Percentiles rank a stretch among this genome's conserved stretches.
phyloP scores from a whole-genome alignment of 306 rosid species.

The Lupinus albus region DNA sequence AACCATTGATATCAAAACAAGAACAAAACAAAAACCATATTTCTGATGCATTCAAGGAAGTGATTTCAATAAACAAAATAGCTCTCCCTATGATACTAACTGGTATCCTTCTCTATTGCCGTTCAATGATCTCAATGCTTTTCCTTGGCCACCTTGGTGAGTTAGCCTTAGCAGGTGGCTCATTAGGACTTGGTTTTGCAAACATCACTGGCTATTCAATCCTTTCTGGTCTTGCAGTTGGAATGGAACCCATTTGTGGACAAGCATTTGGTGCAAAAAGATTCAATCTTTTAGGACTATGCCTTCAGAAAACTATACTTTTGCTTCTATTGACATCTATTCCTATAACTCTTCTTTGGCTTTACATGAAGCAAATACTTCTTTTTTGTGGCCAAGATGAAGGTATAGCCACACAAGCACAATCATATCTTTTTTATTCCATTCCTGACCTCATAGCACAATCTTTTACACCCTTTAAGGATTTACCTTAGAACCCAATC shows the following conservation, averaged over 20 bases:
- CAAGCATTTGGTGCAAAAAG: conserved; percentile 89
- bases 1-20: conserved; percentile 47
- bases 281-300: conserved; percentile 67
- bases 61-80: conserved; percentile 52
- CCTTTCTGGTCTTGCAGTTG: conserved; percentile 83
- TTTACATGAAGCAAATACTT: conserved; percentile 67
- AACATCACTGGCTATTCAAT: conserved; percentile 94
- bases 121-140: conserved; percentile 92
- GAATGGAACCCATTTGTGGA: conserved; percentile 93
- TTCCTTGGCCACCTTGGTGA: conserved; percentile 84
- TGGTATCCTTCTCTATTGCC: conserved; percentile 71
- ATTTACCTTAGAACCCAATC: conserved; percentile 84
- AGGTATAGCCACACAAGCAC: conserved; percentile 72
- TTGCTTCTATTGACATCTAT: conserved; percentile 55
- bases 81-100: conserved; percentile 87
- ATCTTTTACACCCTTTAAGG: conserved; percentile 83
- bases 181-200: conserved; percentile 79
- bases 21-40: conserved; percentile 37
- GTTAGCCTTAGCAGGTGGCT: conserved; percentile 83
- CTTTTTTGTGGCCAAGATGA: conserved; percentile 70
- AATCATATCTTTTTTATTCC: conserved; percentile 68
- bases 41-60: conserved; percentile 48
- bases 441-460: conserved; percentile 92
- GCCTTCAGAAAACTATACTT: conserved; percentile 71
- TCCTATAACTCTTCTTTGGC: conserved; percentile 87